A percentile compares a stretch with the other conserved stretches of the same genome.
Evolutionary conservation across 2,329 filamentous ascomycete genomes (phyloP).

Genomic region (Penicillium sp.): DNA sequence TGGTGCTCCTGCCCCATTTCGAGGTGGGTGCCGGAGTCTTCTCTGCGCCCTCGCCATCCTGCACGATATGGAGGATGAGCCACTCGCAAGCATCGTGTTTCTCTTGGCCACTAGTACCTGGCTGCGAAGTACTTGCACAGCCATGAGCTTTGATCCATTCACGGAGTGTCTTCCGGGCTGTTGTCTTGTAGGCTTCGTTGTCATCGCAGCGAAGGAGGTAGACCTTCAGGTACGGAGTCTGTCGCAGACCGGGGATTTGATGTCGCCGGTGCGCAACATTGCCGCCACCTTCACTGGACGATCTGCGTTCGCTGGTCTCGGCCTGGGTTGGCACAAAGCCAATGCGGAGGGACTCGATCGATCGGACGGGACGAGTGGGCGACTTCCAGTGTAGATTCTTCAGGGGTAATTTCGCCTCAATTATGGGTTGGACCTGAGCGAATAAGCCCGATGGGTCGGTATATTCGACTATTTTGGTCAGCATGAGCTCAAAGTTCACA

Average conservation of each 20-base stretch:
- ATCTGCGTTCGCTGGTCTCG: slow-evolving; percentile 30
- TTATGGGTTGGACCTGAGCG: slow-evolving; percentile 68
- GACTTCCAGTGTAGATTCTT: slow-evolving; percentile 97
- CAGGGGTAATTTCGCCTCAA: slow-evolving; percentile 73
- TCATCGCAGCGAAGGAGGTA: slow-evolving; percentile 89
- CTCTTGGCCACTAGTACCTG: slow-evolving; percentile 61
- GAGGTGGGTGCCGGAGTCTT: slow-evolving; percentile 56
- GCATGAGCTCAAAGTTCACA: slow-evolving; percentile 7
- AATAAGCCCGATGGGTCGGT: slow-evolving; percentile 89
- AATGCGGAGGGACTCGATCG: slow-evolving; percentile 87
- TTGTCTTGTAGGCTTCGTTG: slow-evolving; percentile 84
- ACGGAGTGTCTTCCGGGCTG: slow-evolving; percentile 68
- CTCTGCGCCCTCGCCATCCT: slow-evolving; percentile 65
- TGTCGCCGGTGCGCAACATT: slow-evolving; percentile 60
- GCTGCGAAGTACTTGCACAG: slow-evolving; percentile 37
- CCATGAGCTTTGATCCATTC: slow-evolving; percentile 86
- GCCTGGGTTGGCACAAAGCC: slow-evolving; percentile 66
- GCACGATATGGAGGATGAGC: slow-evolving; percentile 88
- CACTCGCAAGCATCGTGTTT: slow-evolving; percentile 97
- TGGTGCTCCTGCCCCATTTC: slow-evolving; percentile 72
- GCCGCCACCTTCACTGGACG: slow-evolving; percentile 35
- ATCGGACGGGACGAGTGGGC: slow-evolving; percentile 79
- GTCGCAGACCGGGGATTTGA: slow-evolving; percentile 87
- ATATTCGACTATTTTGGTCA: slow-evolving; percentile 69
- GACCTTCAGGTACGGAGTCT: slow-evolving; percentile 89